Conservation (phyloP, 2,329 filamentous ascomycete genomes). For the Penicillium sp. region DNA sequence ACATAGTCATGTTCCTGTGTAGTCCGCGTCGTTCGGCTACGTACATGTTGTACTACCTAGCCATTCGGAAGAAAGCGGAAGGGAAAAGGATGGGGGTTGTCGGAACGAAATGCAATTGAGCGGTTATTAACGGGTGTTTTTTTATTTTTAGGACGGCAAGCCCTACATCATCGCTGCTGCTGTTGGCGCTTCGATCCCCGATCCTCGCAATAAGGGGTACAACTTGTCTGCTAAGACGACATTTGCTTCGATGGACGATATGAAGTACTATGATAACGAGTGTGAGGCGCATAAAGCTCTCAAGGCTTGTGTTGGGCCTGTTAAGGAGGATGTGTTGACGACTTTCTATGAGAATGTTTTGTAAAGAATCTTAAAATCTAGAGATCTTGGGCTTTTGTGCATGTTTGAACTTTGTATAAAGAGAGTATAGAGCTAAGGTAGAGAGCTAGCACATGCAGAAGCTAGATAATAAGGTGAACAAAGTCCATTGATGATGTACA, state of each 20-base stretch:
- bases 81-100: background rate
- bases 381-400: background rate
- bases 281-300: slow-evolving; percentile 57
- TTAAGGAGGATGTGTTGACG: slow-evolving; percentile 40
- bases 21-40: background rate
- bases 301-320: slow-evolving; percentile 35
- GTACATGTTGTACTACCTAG: background rate
- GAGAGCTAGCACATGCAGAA: background rate
- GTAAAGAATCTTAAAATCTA: slow-evolving; percentile 15
- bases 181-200: slow-evolving; percentile 57
- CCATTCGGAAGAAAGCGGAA: background rate
- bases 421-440: background rate
- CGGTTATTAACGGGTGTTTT: background rate
- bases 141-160: slow-evolving; percentile 60
- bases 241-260: slow-evolving; percentile 65
- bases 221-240: slow-evolving; percentile 63
- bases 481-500: slow-evolving; percentile 28
- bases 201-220: slow-evolving; percentile 64
- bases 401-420: background rate
- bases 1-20: background rate
- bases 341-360: slow-evolving; percentile 41
- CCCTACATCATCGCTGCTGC: slow-evolving; percentile 64
- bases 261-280: slow-evolving; percentile 67
- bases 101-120: background rate
- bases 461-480: background rate